phyloP scores from a whole-genome alignment of 2,329 filamentous ascomycete genomes.

The Sporothrix humicola region DNA sequence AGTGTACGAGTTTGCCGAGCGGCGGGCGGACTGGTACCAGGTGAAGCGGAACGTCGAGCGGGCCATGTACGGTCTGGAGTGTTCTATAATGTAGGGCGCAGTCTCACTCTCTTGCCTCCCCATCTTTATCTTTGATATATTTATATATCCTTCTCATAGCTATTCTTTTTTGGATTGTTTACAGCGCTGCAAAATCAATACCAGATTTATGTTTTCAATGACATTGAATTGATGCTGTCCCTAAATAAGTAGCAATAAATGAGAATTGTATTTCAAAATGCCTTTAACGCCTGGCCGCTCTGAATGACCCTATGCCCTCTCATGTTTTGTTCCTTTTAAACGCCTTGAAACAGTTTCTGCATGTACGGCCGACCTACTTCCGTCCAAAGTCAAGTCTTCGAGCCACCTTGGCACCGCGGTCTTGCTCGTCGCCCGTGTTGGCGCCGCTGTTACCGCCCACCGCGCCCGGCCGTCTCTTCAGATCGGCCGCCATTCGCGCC shows the following conservation, averaged over 20 bases:
- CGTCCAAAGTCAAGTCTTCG: slow-evolving; percentile 79
- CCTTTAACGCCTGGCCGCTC: too few species aligned
- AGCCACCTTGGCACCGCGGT: slow-evolving; percentile 75
- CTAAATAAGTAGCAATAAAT: too few species aligned
- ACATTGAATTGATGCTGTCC: too few species aligned
- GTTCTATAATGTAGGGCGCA: slow-evolving; percentile 73
- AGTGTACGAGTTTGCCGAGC: slow-evolving; percentile 95
- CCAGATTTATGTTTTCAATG: not conserved
- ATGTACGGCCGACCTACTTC: slow-evolving; percentile 42
- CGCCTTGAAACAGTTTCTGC: not conserved
- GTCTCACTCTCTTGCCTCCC: not conserved
- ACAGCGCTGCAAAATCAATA: slow-evolving; percentile 10
- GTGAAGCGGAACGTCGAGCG: slow-evolving; percentile 88
- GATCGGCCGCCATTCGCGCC: slow-evolving; percentile 79
- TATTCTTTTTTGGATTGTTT: slow-evolving; percentile 11
- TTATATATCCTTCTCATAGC: not conserved
- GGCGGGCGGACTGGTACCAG: slow-evolving; percentile 92
- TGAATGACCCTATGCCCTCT: not conserved
- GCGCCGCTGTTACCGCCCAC: slow-evolving; percentile 49
- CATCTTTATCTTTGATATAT: not conserved
- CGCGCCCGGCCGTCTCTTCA: slow-evolving; percentile 76
- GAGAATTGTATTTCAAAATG: too few species aligned
- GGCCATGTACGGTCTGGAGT: slow-evolving; percentile 96
- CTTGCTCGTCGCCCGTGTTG: slow-evolving; percentile 56
- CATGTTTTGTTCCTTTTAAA: not conserved